phyloP scores from a whole-genome alignment of 768 basidiomycete species.

The Lentinula sp. region DNA sequence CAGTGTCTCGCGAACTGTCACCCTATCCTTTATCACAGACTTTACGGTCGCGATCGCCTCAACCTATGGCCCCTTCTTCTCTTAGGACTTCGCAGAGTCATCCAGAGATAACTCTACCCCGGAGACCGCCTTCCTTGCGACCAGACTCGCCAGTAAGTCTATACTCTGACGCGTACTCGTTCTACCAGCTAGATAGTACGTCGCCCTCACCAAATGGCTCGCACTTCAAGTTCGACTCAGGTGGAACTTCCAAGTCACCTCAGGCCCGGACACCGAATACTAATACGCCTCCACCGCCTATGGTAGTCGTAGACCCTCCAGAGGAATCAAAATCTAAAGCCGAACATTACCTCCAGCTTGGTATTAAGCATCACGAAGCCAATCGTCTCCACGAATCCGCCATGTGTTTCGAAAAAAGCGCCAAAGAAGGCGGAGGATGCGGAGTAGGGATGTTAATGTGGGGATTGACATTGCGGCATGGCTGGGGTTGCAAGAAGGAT shows the following conservation, averaged over 20 bases:
- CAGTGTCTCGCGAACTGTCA: background rate
- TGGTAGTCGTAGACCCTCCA: background rate
- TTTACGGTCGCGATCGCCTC: background rate
- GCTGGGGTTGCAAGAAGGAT: constrained; percentile 82
- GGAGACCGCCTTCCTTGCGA: constrained; percentile 30
- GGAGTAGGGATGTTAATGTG: constrained; percentile 92
- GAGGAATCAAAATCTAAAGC: constrained; percentile 27
- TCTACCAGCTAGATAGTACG: constrained; percentile 49
- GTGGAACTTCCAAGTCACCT: background rate
- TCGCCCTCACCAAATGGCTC: constrained; percentile 18
- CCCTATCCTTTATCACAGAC: background rate
- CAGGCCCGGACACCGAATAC: background rate
- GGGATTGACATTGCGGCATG: constrained; percentile 78
- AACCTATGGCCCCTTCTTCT: constrained; percentile 5
- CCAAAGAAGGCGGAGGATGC: constrained; percentile 70
- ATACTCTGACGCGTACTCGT: constrained; percentile 63
- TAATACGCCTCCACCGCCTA: background rate
- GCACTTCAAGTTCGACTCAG: constrained; percentile 2
- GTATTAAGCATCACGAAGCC: constrained; percentile 73
- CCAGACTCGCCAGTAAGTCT: constrained; percentile 30
- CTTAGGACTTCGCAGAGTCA: constrained; percentile 3
- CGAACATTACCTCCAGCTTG: constrained; percentile 67
- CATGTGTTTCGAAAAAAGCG: constrained; percentile 47
- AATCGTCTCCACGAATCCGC: constrained; percentile 47
- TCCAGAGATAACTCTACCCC: constrained; percentile 15